A percentile compares a stretch with the other conserved stretches of the same genome.
Evolutionary conservation across 2,329 filamentous ascomycete species (phyloP).

Genomic region (Alternaria hordeiaustralica): DNA sequence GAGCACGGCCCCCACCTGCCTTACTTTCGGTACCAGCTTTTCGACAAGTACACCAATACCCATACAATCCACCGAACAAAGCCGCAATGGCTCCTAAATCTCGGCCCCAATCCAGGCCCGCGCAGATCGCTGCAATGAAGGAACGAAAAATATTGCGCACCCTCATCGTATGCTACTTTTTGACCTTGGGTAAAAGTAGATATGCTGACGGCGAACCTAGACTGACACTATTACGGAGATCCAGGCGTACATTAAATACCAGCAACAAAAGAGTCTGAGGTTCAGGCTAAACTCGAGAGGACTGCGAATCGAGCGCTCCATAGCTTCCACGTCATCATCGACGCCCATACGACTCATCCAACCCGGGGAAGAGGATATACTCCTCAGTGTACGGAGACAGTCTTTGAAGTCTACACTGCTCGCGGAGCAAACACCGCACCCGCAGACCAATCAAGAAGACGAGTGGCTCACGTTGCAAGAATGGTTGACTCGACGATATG

Average conservation of each 20-base stretch:
- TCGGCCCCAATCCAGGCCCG: not conserved
- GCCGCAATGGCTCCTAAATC: not conserved
- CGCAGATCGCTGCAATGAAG: not conserved
- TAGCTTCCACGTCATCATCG: not conserved
- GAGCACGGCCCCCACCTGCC: not conserved
- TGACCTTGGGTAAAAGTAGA: not conserved
- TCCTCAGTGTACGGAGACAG: not conserved
- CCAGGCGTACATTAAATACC: not conserved
- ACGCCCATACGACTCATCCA: not conserved
- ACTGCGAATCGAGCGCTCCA: not conserved
- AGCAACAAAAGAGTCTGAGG: not conserved
- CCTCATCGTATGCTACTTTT: not conserved
- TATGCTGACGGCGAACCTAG: not conserved
- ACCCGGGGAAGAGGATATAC: not conserved
- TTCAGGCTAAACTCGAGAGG: not conserved
- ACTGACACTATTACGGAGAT: not conserved
- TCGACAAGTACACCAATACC: not conserved
- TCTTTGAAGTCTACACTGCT: not conserved
- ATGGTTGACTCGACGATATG: not conserved
- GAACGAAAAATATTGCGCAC: not conserved
- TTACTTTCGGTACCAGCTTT: not conserved
- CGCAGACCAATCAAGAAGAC: not conserved
- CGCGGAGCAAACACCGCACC: not conserved
- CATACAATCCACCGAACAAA: not conserved
- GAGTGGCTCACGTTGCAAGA: not conserved